Base-by-base conservation (phyloP, 805 yeast genomes). In the Danielia reshetovae region DNA sequence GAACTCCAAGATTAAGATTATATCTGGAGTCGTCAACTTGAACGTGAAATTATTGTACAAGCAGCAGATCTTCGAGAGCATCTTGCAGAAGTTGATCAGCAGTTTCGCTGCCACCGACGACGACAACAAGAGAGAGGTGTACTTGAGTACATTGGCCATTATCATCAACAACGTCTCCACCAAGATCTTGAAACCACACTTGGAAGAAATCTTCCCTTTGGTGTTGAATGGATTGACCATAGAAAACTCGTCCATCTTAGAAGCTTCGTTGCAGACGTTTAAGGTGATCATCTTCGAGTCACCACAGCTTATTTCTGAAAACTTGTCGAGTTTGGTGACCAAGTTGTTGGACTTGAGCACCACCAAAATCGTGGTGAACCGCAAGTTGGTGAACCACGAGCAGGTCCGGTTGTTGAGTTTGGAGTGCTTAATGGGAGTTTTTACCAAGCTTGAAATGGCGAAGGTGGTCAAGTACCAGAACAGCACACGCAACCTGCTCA, bases 1-100 rank as follows among this genome's bases (percentile, higher is more conserved):
- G 5, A 39, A 34, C 19, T 38, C 51, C n/a, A 46, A 49, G 25
- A 42, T 43, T 11, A 68, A 52, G 45, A 55, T 51, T 24, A 69
- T 62, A 5, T 70, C 70, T 18, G 63, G 63, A n/a, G 73, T 72
- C 1, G 55, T 55, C 42, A 77, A 77, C 42, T 68, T 83, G 36
- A 76, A 79, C 39, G 73, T 82, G 13, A 74, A 84, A 39, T 57
- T 74, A 29, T 66, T 93, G 16, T 86, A 83, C 68, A 87, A 87
- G 53, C 98, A 93, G 52, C 79, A 79, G 43, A 69, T 85, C 17
- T 86, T 87, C 53, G 75, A 77, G 39, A 60, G 68, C 7, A 62
- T 78, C 1, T 67, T 86, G 5, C 83, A 84, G 0, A 57, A 54
- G 19, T 54, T 87, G 21, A 74, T 82, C 6, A 52, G 58, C 0